phyloP scores from a whole-genome alignment of 2,329 filamentous ascomycete species.

The Claviceps sp. region DNA sequence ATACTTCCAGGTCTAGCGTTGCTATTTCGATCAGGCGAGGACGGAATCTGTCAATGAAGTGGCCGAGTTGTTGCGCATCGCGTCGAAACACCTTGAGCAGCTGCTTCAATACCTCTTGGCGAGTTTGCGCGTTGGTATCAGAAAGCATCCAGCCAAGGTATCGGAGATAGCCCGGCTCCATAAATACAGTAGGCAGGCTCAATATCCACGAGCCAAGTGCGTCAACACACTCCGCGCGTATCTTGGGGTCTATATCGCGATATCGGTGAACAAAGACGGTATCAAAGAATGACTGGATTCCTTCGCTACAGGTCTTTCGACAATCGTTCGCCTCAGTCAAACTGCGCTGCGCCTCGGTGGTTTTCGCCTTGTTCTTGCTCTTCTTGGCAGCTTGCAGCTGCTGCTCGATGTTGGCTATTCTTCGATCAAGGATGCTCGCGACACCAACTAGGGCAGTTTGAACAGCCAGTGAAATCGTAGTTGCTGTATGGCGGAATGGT shows the following conservation, averaged over 20 bases:
- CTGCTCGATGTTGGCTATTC: constrained; percentile 62
- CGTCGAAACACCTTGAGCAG: constrained; percentile 67
- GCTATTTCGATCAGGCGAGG: constrained; percentile 86
- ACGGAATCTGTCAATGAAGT: constrained; percentile 88
- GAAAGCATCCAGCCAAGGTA: constrained; percentile 95
- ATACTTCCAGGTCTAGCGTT: constrained; percentile 67
- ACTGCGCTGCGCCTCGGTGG: constrained; percentile 58
- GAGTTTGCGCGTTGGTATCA: constrained; percentile 59
- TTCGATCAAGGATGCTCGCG: constrained; percentile 55
- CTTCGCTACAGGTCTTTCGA: constrained; percentile 54
- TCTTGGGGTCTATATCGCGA: constrained; percentile 80
- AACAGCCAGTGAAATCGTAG: constrained; percentile 68
- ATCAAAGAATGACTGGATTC: constrained; percentile 78
- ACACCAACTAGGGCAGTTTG: constrained; percentile 65
- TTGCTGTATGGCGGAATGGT: constrained; percentile 89
- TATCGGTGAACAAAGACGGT: constrained; percentile 92
- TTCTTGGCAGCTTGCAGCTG: constrained; percentile 65
- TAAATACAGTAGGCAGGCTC: constrained; percentile 72
- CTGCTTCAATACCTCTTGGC: constrained; percentile 78
- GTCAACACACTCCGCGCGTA: constrained; percentile 77
- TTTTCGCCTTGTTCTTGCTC: constrained; percentile 63
- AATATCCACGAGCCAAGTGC: constrained; percentile 83
- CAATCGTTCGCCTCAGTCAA: constrained; percentile 57
- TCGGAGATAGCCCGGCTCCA: constrained; percentile 78
- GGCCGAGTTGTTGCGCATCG: constrained; percentile 69